These are phyloP conservation scores for Fusarium anthophilum DNA, from an alignment of 2,329 filamentous ascomycete species.

Conservation along the genomic window DNA sequence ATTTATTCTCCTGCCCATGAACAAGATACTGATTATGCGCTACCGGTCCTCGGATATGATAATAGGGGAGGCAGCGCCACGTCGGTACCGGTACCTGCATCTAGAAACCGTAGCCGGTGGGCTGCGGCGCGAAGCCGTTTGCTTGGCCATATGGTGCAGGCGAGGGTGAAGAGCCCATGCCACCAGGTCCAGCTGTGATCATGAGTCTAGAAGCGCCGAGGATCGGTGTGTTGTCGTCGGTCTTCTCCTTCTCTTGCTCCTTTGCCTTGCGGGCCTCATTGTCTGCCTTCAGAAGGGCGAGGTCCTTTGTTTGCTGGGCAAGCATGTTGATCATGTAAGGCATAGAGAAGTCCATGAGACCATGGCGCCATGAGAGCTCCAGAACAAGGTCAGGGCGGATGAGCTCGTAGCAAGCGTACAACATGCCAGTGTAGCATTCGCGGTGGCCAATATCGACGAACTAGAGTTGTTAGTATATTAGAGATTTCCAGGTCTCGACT, in stretches of 20 bases:
- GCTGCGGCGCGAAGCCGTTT: constrained; percentile 90
- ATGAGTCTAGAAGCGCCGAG: constrained; percentile 88
- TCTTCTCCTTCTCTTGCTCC: constrained; percentile 78
- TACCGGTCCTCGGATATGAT: constrained; percentile 13
- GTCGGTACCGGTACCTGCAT: constrained; percentile 45
- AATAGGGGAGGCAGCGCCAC: constrained; percentile 38
- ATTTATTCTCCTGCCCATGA: constrained; percentile 8
- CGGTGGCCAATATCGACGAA: constrained; percentile 99
- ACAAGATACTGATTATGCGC: constrained; percentile 4
- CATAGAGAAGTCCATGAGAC: constrained; percentile 97
- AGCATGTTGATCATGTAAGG: constrained; percentile 99
- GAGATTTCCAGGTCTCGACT: not conserved
- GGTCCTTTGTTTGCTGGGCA: constrained; percentile 86
- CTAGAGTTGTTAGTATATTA: constrained; percentile 60
- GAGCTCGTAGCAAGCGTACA: constrained; percentile 98
- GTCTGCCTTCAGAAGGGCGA: constrained; percentile 88
- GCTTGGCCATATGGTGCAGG: constrained; percentile 77
- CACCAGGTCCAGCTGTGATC: constrained; percentile 88
- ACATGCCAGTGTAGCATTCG: constrained; percentile 99
- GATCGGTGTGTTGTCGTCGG: constrained; percentile 93
- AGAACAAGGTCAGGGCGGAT: constrained; percentile 92
- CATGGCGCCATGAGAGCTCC: constrained; percentile 96
- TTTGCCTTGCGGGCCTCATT: constrained; percentile 92
- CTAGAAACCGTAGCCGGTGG: constrained; percentile 79
- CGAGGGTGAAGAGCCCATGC: constrained; percentile 55